These are phyloP conservation scores for Gliomastix tumulicola DNA, from an alignment of 2,329 filamentous ascomycete genomes.

Conservation along the genomic window DNA sequence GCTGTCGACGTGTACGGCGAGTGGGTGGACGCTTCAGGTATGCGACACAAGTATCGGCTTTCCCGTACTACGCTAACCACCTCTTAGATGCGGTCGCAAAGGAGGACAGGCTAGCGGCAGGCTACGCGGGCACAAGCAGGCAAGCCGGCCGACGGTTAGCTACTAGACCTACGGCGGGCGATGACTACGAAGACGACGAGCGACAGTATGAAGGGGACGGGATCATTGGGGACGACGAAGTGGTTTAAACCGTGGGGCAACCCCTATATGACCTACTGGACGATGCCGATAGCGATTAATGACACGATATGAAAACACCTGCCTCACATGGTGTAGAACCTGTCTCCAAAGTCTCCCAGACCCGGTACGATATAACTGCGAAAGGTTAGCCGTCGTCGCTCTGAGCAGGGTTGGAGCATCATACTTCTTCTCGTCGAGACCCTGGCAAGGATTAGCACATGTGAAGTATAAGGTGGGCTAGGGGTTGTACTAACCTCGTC, in stretches of 20 bases:
- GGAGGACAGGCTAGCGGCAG: slow-evolving; percentile 23
- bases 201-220: slow-evolving; percentile 45
- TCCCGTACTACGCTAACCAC: slow-evolving; percentile 4
- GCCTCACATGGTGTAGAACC: slow-evolving; percentile 81
- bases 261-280: too few species aligned
- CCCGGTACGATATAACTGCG: slow-evolving; percentile 89
- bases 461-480: not conserved
- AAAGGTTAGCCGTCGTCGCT: slow-evolving; percentile 30
- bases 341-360: slow-evolving; percentile 89
- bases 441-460: slow-evolving; percentile 24
- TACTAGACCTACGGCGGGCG: slow-evolving; percentile 1
- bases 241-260: slow-evolving; percentile 18
- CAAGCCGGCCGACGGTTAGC: slow-evolving; percentile 4
- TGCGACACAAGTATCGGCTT: slow-evolving; percentile 11
- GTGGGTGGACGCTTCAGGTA: slow-evolving; percentile 84
- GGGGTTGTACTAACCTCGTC: slow-evolving; percentile 54
- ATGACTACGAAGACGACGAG: slow-evolving; percentile 42
- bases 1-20: slow-evolving; percentile 95
- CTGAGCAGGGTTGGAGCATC: too few species aligned
- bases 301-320: too few species aligned
- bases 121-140: slow-evolving; percentile 18
- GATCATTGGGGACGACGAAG: slow-evolving; percentile 47
- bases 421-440: slow-evolving; percentile 92
- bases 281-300: too few species aligned
- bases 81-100: slow-evolving; percentile 42